Base-by-base conservation (phyloP, 306 rosid species). In the Betula pendula region DNA sequence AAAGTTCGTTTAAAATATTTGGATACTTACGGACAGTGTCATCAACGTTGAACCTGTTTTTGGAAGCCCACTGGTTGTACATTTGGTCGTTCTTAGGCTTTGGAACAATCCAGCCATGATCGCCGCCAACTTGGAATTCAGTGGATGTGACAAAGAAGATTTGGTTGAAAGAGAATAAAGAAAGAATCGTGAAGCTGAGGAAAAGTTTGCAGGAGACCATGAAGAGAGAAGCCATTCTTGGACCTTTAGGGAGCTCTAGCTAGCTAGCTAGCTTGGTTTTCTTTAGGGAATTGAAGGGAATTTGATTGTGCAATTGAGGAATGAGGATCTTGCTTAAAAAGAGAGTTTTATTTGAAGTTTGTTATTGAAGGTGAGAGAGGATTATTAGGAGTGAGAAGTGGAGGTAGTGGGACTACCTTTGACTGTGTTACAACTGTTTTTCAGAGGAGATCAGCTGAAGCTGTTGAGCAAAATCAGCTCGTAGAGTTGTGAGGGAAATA, bases 51-150 rank as follows among this genome's bases (percentile, higher is more conserved):
- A 94, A 92, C 81, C 98, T 80, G 79, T 88, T 88, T 1, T 68
- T 68, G 10, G 97, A 90, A 2, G 97, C 98, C 97, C 98, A 94
- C 2, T 85, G 76, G 75, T 89, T 88, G 82, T 85, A 94, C 55
- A 68, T 45, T 4, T 82, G 76, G 35, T 60, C 74, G 5, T 82
- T 80, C 51, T 75, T 84, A 20, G 90, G 79, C 16, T 71, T 83
- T 2, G 97, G 97, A 33, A 88, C 74, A 59, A 65, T 70, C 98
- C 98, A 92, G 38, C 94, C 97, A 74, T 31, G 49, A 0, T 55
- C 25, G 9, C 81, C 96, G 1, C 94, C 97, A 62, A 94, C 96
- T 72, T 84, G 74, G 68, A 89, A 90, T 40, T 90, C 84, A n/a
- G 72, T 51, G 33, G 85, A 72, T 48, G 66, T 85, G 10, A 79